Base-by-base conservation (phyloP, 2,329 filamentous ascomycete genomes). In the Sordariomycetes sp. region DNA sequence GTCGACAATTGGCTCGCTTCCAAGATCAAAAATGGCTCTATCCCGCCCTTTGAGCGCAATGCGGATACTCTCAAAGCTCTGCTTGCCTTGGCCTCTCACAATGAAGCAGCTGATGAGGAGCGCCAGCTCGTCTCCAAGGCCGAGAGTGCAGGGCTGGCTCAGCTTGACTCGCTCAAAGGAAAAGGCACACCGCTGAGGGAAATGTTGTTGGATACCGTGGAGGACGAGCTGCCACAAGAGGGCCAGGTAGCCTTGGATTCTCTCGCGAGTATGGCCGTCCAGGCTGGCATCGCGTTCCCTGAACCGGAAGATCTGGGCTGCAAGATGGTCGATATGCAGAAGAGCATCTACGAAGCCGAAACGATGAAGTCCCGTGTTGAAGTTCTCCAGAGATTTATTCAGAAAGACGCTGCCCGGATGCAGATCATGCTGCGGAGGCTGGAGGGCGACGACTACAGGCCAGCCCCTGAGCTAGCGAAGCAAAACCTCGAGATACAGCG, bases 31-130 rank as follows among this genome's bases (percentile, higher is more conserved):
- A 71, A 74, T 20, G 73, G 72, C 30, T 54, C 70, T 0, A 62
- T 80, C 1, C 87, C 86, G 0, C 53, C 68, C 1, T 94, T 94
- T 55, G 90, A 96, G 61, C 80, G 86, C 47, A 95, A 92, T 51
- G 70, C 81, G 20, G 83, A 90, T 30, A 95, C 88, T 0, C 67
- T 94, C 32, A 79, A 77, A 42, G 77, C 72, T 2, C 68, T 94
- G 4, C 70, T 93, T 8, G 73, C 80, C 18, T 68, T 94, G 7
- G 83, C 83, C 15, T 67, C 78, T 9, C 66, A 78, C 27, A 94
- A 92, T 52, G 87, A 94, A 50, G 61, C 73, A 10, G 83, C 82
- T 6, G 82, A 88, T 42, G 83, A 88, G 46, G 78, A 84, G 45
- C 66, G 69, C 12, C 62, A 64, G 3, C 56, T 80, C 2, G 48